Percentiles rank a stretch among this genome's conserved stretches.
phyloP scores from a whole-genome alignment of 345 rosid genomes.

The Eucalyptus brandiana region DNA sequence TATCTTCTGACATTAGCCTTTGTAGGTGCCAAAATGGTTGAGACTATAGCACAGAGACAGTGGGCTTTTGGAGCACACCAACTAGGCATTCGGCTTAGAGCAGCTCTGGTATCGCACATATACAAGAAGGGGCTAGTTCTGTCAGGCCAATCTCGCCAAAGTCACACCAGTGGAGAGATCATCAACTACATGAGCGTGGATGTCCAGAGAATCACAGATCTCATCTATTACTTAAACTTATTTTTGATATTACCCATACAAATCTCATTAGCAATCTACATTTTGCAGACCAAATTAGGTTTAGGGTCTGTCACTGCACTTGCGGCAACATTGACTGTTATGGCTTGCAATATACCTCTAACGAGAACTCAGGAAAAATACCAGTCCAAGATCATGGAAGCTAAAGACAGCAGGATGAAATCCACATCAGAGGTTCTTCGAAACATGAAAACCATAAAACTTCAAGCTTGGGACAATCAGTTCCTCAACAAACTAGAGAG shows the following conservation, averaged over 20 bases:
- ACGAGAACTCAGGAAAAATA: slow-evolving; percentile 55
- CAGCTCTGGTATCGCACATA: slow-evolving; percentile 60
- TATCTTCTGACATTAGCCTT: slow-evolving; percentile 70
- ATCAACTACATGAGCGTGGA: slow-evolving; percentile 93
- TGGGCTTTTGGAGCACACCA: slow-evolving; percentile 92
- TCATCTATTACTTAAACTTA: slow-evolving; percentile 57
- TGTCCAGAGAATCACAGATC: slow-evolving; percentile 64
- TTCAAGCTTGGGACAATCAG: slow-evolving; percentile 85
- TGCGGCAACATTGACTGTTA: slow-evolving; percentile 50
- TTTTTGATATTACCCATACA: slow-evolving; percentile 82
- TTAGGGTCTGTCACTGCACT: slow-evolving; percentile 69
- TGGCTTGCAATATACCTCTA: slow-evolving; percentile 75
- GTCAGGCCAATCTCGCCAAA: slow-evolving; percentile 70
- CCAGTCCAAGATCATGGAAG: slow-evolving; percentile 77
- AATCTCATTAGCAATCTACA: slow-evolving; percentile 55
- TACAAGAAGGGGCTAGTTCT: slow-evolving; percentile 66
- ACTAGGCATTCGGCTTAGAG: slow-evolving; percentile 67
- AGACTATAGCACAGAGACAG: slow-evolving; percentile 73
- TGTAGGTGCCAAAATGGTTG: slow-evolving; percentile 63
- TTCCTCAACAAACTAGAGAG: slow-evolving; percentile 55
- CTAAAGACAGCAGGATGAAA: slow-evolving; percentile 81
- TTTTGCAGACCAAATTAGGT: slow-evolving; percentile 52
- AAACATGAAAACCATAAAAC: slow-evolving; percentile 80
- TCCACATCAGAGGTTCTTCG: slow-evolving; percentile 73
- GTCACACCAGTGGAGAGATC: slow-evolving; percentile 81